These are phyloP conservation scores for Lactarius deliciosus DNA, from an alignment of 768 basidiomycete species.

Conservation along the genomic window DNA sequence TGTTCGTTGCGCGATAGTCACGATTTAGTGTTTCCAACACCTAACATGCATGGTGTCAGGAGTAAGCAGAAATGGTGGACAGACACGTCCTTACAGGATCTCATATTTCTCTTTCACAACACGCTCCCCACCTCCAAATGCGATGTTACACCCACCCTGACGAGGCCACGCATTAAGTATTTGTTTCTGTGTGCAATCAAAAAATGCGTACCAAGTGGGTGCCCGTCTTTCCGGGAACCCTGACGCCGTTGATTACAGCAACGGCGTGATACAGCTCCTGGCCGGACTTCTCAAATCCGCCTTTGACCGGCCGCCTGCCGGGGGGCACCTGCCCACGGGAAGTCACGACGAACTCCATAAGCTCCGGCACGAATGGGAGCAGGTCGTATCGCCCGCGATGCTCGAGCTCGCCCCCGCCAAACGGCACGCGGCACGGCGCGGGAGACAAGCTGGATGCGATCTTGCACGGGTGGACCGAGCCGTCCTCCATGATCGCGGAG, in stretches of 20 bases:
- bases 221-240: slow-evolving; percentile 73
- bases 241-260: slow-evolving; percentile 48
- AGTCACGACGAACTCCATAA: slow-evolving; percentile 75
- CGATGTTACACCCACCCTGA: slow-evolving; percentile 16
- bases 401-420: slow-evolving; percentile 56
- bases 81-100: slow-evolving; percentile 40
- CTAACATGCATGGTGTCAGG: slow-evolving; percentile 30
- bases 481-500: slow-evolving; percentile 58
- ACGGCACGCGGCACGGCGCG: slow-evolving; percentile 53
- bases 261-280: slow-evolving; percentile 67
- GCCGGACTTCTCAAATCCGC: slow-evolving; percentile 73
- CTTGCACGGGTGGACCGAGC: slow-evolving; percentile 82
- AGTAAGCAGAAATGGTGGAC: neutral
- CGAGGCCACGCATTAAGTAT: neutral
- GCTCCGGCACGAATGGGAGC: slow-evolving; percentile 60
- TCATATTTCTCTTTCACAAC: slow-evolving; percentile 42
- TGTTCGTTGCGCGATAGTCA: neutral
- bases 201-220: slow-evolving; percentile 55
- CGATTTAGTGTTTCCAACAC: slow-evolving; percentile 38
- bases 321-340: slow-evolving; percentile 58
- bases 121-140: slow-evolving; percentile 35
- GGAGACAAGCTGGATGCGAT: slow-evolving; percentile 59
- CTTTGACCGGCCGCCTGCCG: slow-evolving; percentile 61
- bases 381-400: slow-evolving; percentile 74
- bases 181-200: slow-evolving; percentile 37